Conservation (phyloP, 2,329 filamentous ascomycete genomes). For the Rhynchosporium secalis region DNA sequence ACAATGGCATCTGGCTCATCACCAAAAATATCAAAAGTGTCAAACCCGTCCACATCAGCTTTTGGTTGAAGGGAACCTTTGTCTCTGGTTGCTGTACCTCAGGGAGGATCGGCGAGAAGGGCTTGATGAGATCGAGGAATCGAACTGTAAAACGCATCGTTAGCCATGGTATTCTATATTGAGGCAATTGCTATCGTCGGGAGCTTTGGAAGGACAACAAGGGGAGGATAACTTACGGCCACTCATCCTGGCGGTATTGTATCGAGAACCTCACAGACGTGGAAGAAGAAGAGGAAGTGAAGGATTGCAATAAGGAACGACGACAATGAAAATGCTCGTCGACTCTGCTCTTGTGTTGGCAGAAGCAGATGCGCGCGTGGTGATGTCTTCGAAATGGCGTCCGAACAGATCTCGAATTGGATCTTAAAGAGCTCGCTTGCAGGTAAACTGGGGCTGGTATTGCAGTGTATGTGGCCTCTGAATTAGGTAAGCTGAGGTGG, state of each 20-base stretch:
- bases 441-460: slow-evolving; percentile 25
- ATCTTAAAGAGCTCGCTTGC: slow-evolving; percentile 27
- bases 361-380: slow-evolving; percentile 31
- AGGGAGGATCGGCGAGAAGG: slow-evolving; percentile 98
- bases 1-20: slow-evolving; percentile 99
- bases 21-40: slow-evolving; percentile 98
- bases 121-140: slow-evolving; percentile 99
- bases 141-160: slow-evolving; percentile 63
- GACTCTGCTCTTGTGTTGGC: slow-evolving; percentile 35
- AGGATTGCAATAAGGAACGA: slow-evolving; percentile 29
- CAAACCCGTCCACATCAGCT: slow-evolving; percentile 91
- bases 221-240: slow-evolving; percentile 41
- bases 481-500: not conserved
- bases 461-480: slow-evolving; percentile 30
- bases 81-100: slow-evolving; percentile 98
- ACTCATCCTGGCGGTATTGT: slow-evolving; percentile 45
- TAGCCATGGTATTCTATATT: slow-evolving; percentile 28
- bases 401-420: slow-evolving; percentile 35
- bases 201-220: slow-evolving; percentile 20
- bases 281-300: slow-evolving; percentile 36
- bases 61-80: slow-evolving; percentile 98
- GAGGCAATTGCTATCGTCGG: slow-evolving; percentile 22
- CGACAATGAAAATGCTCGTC: slow-evolving; percentile 33
- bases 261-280: slow-evolving; percentile 41
- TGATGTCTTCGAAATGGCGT: slow-evolving; percentile 36